Evolutionary conservation across 2,329 filamentous ascomycete genomes (phyloP).

Genomic region (Alternaria gaisen): DNA sequence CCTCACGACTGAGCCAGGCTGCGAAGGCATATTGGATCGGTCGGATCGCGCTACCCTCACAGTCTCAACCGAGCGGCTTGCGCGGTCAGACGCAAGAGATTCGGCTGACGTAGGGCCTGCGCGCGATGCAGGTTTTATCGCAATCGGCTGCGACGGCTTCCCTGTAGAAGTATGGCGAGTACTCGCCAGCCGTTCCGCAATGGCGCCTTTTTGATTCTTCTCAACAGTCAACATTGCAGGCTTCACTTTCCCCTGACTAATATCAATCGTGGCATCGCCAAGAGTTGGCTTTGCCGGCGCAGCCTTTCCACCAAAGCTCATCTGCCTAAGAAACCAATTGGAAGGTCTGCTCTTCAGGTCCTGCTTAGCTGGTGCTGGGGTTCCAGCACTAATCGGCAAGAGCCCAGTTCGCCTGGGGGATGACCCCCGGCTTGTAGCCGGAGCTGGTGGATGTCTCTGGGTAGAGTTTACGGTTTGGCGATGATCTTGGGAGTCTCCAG

Average conservation of each 20-base stretch:
- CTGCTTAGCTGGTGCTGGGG: constrained; percentile 15
- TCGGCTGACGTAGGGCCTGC: constrained; percentile 30
- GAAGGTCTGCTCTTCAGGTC: constrained; percentile 35
- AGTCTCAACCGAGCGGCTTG: constrained; percentile 44
- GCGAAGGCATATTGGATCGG: constrained; percentile 35
- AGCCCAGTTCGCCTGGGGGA: constrained; percentile 38
- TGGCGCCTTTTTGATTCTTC: constrained; percentile 48
- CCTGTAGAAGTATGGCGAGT: constrained; percentile 41
- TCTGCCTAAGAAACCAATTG: constrained; percentile 50
- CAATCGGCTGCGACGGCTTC: constrained; percentile 51
- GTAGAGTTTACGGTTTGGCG: constrained; percentile 28
- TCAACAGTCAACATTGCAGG: constrained; percentile 46
- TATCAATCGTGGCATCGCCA: constrained; percentile 43
- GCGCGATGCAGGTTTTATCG: constrained; percentile 45
- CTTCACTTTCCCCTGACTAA: constrained; percentile 44
- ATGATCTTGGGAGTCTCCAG: constrained; percentile 37
- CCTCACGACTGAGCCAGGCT: constrained; percentile 43
- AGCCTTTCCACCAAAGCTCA: constrained; percentile 51
- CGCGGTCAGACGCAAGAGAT: constrained; percentile 40
- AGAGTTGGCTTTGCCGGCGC: constrained; percentile 40
- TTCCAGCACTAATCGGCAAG: constrained; percentile 15
- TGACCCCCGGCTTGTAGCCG: constrained; percentile 37
- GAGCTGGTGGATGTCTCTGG: constrained; percentile 35
- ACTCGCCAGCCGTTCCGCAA: constrained; percentile 49
- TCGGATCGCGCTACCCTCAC: constrained; percentile 33